These are phyloP conservation scores for Collybia mongolica DNA, from an alignment of 768 basidiomycete genomes.

Conservation along the genomic window DNA sequence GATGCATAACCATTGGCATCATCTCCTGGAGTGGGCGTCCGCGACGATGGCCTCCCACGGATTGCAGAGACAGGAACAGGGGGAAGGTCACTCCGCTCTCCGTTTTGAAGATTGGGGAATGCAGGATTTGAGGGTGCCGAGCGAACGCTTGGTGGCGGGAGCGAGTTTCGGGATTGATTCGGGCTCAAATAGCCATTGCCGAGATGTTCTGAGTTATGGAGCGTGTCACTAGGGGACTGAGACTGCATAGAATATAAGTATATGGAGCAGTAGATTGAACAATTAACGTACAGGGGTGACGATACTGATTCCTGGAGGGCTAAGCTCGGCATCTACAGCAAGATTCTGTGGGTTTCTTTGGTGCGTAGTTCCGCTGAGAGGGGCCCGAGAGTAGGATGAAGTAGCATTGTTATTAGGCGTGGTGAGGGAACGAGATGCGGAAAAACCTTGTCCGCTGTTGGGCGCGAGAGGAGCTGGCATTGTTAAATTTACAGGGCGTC, in stretches of 20 bases:
- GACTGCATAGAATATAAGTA: conserved; percentile 8
- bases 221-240: conserved; percentile 15
- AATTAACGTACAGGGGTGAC: conserved; percentile 16
- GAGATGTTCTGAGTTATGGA: conserved; percentile 5
- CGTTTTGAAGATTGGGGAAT: neutral
- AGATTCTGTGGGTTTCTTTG: neutral
- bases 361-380: neutral
- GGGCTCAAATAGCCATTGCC: conserved; percentile 14
- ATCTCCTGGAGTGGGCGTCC: neutral
- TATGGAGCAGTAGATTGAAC: neutral
- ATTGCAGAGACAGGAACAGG: neutral
- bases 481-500: conserved; percentile 17
- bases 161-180: neutral
- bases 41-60: neutral
- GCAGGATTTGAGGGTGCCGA: conserved; percentile 4
- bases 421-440: neutral
- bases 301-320: conserved; percentile 17
- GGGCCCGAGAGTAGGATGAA: too few relatives aligned
- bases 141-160: conserved; percentile 5
- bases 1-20: neutral
- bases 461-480: conserved; percentile 17
- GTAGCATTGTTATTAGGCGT: neutral
- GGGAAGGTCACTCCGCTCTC: neutral
- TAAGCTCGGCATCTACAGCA: conserved; percentile 3
- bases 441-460: neutral